These are phyloP conservation scores for Fusarium solani-melongenae DNA, from an alignment of 2,329 filamentous ascomycete genomes.

Conservation along the genomic window DNA sequence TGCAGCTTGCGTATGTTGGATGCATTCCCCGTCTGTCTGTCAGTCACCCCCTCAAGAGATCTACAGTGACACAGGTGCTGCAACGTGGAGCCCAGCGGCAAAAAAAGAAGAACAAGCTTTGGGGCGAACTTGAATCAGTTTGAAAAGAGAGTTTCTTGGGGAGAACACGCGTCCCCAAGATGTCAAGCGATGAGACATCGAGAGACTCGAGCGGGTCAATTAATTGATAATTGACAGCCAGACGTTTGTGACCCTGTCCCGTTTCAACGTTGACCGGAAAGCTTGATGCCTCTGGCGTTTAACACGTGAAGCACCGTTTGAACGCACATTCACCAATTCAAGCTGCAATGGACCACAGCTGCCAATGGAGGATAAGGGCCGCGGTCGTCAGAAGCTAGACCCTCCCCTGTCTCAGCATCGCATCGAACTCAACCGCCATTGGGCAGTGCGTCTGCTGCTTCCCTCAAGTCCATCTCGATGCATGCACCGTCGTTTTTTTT, in stretches of 20 bases:
- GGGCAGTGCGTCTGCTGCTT: slow-evolving; percentile 9
- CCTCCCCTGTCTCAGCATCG: slow-evolving; percentile 12
- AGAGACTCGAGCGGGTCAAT: background rate
- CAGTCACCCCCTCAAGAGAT: slow-evolving; percentile 11
- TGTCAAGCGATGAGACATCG: background rate
- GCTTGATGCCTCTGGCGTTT: slow-evolving; percentile 14
- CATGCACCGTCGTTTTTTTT: background rate
- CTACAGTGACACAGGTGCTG: slow-evolving; percentile 16
- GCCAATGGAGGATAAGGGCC: background rate
- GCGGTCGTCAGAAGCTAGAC: background rate
- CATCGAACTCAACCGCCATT: slow-evolving; percentile 12
- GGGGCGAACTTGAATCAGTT: slow-evolving; percentile 4
- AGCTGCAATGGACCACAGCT: background rate
- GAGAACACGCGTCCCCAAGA: slow-evolving; percentile 25
- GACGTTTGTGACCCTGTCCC: background rate
- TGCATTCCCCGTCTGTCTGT: background rate
- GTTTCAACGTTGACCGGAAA: slow-evolving; percentile 2
- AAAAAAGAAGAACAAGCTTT: slow-evolving; percentile 28
- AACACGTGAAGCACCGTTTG: slow-evolving; percentile 3
- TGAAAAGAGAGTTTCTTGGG: background rate
- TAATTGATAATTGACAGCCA: background rate
- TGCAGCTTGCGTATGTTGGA: slow-evolving; percentile 7
- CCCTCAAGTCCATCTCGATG: slow-evolving; percentile 8
- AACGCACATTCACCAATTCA: background rate
- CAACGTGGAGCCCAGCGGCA: slow-evolving; percentile 32